A percentile compares a stretch with the other conserved stretches of the same genome.
These are phyloP conservation scores for Oenanthe sinensis DNA, from an alignment of 129 eudicot genomes.

Conservation along the genomic window DNA sequence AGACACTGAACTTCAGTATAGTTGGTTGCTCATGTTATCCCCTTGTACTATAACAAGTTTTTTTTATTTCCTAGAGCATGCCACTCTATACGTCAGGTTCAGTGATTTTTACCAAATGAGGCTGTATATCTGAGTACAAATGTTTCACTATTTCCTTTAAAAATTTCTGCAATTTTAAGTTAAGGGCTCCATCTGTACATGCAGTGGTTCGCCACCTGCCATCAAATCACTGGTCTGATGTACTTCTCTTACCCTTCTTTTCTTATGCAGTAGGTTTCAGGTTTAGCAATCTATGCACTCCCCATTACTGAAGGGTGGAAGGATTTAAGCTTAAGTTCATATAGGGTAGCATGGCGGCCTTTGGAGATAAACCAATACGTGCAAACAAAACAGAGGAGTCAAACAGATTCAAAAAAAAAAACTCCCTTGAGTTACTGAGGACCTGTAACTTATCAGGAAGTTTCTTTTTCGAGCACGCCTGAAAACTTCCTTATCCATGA, in stretches of 20 bases:
- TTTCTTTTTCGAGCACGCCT: neutral
- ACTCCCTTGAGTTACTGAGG: neutral
- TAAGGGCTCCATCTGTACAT: neutral
- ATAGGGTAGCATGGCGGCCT: neutral
- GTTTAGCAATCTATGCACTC: neutral
- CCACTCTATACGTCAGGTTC: neutral
- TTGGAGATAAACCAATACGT: neutral
- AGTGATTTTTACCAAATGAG: neutral
- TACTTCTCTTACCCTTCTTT: neutral
- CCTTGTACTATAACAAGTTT: neutral
- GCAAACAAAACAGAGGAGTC: neutral
- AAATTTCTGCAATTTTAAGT: too few species aligned
- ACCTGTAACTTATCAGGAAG: neutral
- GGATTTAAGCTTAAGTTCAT: neutral
- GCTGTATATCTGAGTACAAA: neutral
- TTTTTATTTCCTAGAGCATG: neutral
- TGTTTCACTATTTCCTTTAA: neutral
- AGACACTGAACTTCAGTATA: neutral
- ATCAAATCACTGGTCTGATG: neutral
- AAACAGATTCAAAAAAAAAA: neutral
- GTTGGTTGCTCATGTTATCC: neutral
- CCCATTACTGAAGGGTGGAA: neutral
- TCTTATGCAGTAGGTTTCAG: conserved; percentile 1
- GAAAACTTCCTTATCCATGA: neutral
- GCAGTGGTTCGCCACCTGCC: neutral